Base-by-base conservation (phyloP, 371 early-diverging fungal species). In the Mortierella sp. region DNA sequence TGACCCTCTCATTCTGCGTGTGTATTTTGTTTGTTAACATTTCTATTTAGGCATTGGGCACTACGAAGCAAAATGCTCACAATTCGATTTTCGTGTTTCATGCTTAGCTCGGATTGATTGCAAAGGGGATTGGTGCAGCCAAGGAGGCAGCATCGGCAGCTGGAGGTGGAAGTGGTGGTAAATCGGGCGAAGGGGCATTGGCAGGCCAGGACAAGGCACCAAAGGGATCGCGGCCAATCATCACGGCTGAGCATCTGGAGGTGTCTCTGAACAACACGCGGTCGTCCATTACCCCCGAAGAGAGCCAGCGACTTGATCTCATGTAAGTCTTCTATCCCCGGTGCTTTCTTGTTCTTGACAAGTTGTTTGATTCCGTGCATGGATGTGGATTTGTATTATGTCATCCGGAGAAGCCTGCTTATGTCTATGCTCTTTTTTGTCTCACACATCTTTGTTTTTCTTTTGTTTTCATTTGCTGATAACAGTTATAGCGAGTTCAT, bases 241-340 rank as follows among this genome's bases (percentile, higher is more conserved):
- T 93, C 50, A 91, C 89, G 8, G 63, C 48, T 2, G 76, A 75
- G 24, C 89, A 93, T 82, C 77, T 93, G n/a, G 90, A 90, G 10
- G 88, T 87, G 64, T 93, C 94, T 0, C 71, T 94, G 13, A 86
- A 85, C 67, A 84, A 79, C 34, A 93, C 93, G 1, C 85, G 92
- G 48, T 89, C 94, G 24, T 94, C 94, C 16, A 92, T 91, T 47
- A 91, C 92, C 1, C 87, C 86, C 16, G 90, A 92, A 66, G 94
- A 94, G 67, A 86, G 85, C 37, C 24, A 77, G 44, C 84, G 93
- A 65, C 85, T 94, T 39, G 81, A 89, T 39, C 74, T 84, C 44
- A 92, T 94, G 81, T 89, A 88, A 66, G 88, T 76, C 48, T 48
- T n/a, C 47, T 47, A 45, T 45, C 45, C 11, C 45, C 45, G 24